phyloP scores from a whole-genome alignment of 1,284 basidiomycete genomes.

The Cryptococcus amylolentus region DNA sequence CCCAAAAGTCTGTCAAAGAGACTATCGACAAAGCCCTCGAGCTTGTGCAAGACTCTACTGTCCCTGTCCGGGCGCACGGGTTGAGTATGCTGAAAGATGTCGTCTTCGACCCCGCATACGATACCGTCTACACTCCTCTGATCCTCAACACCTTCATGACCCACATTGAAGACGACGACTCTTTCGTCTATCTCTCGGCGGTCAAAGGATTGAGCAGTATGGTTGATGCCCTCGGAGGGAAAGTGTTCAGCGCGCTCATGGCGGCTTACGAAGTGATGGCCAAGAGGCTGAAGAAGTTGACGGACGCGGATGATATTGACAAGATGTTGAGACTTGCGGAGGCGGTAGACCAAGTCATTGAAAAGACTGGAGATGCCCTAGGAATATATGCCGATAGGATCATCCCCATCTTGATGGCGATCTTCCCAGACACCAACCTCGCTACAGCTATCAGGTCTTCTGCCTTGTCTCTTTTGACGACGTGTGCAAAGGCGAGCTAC shows the following conservation, averaged over 20 bases:
- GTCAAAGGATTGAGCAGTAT: conserved; percentile 82
- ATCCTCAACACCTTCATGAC: conserved; percentile 85
- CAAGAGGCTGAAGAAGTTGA: conserved; percentile 1
- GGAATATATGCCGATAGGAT: conserved; percentile 64
- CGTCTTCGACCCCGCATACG: conserved; percentile 52
- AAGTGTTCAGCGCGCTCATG: conserved; percentile 65
- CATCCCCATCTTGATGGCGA: conserved; percentile 64
- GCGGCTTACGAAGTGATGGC: conserved; percentile 56
- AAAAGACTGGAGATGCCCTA: conserved; percentile 67
- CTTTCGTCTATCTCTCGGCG: conserved; percentile 90
- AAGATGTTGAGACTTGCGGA: conserved; percentile 79
- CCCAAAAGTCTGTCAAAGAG: conserved; percentile 50
- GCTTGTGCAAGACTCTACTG: conserved; percentile 82
- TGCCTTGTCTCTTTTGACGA: conserved; percentile 73
- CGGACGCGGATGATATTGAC: conserved; percentile 41
- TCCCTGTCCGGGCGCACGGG: conserved; percentile 95
- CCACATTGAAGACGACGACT: conserved; percentile 85
- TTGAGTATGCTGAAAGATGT: conserved; percentile 76
- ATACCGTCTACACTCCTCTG: conserved; percentile 65
- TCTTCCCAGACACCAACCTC: conserved; percentile 59
- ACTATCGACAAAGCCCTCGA: conserved; percentile 83
- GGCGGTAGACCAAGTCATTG: conserved; percentile 74
- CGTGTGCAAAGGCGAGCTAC: conserved; percentile 64
- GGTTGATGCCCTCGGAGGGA: conserved; percentile 69
- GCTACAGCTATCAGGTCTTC: conserved; percentile 76